A percentile compares a stretch with the other conserved stretches of the same genome.
phyloP scores from a whole-genome alignment of 768 basidiomycete species.

The Termitomyces sp. region DNA sequence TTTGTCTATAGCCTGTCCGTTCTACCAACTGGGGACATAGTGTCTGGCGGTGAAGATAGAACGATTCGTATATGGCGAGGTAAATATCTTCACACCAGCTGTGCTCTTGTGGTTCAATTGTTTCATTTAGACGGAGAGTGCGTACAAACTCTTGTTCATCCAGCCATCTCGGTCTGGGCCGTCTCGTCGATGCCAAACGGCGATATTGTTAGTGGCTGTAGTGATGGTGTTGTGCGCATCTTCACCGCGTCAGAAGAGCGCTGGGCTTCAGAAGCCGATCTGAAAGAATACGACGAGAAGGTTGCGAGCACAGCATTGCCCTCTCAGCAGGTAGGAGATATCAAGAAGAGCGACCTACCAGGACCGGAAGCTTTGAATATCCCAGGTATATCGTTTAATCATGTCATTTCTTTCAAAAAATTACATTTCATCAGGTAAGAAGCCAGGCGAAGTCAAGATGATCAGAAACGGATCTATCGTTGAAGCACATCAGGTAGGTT shows the following conservation, averaged over 20 bases:
- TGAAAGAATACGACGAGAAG: constrained; percentile 68
- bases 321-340: constrained; percentile 85
- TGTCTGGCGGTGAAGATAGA: constrained; percentile 94
- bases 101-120: neutral
- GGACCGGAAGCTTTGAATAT: constrained; percentile 73
- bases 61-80: constrained; percentile 90
- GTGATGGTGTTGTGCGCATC: constrained; percentile 83
- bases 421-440: constrained; percentile 58
- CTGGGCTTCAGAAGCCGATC: constrained; percentile 62
- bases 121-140: constrained; percentile 73
- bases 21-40: constrained; percentile 76
- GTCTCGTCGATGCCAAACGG: constrained; percentile 85
- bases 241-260: constrained; percentile 76
- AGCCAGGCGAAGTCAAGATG: constrained; percentile 93
- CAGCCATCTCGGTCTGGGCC: constrained; percentile 96
- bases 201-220: constrained; percentile 89
- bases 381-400: constrained; percentile 52
- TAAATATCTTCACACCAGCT: constrained; percentile 26
- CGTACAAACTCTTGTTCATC: constrained; percentile 84
- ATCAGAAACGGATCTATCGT: constrained; percentile 74
- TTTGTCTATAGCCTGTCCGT: constrained; percentile 91
- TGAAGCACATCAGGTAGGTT: constrained; percentile 78
- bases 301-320: constrained; percentile 80
- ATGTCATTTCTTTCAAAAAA: neutral
- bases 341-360: constrained; percentile 88